Conservation (phyloP, 768 basidiomycete species). For the Auriscalpium orientale region DNA sequence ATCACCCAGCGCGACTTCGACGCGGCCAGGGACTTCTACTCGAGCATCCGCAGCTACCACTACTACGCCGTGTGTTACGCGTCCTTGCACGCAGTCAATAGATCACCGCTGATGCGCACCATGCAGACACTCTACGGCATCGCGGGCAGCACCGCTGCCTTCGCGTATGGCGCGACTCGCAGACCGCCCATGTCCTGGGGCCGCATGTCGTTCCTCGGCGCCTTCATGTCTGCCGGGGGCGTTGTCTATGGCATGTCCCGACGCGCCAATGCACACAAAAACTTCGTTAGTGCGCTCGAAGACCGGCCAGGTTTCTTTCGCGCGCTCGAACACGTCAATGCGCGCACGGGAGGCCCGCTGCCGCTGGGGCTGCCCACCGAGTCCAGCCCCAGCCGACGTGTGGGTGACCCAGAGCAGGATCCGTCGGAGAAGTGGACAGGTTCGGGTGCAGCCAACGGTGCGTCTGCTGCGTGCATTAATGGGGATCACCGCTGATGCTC, state of each 20-base stretch:
- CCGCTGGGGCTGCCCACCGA: slow-evolving; percentile 12
- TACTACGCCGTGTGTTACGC: slow-evolving; percentile 33
- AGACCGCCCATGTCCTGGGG: slow-evolving; percentile 23
- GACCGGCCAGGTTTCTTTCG: slow-evolving; percentile 23
- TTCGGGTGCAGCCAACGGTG: no score
- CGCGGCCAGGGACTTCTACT: slow-evolving; percentile 44
- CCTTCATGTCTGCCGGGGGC: slow-evolving; percentile 22
- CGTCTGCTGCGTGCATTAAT: neutral
- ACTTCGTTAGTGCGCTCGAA: slow-evolving; percentile 25
- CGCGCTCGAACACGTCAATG: slow-evolving; percentile 26
- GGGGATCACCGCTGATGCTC: neutral
- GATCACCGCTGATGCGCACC: no score
- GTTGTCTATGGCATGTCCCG: slow-evolving; percentile 25
- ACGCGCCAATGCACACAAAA: slow-evolving; percentile 20
- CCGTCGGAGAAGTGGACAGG: neutral
- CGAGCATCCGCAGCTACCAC: slow-evolving; percentile 31
- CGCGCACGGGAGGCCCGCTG: slow-evolving; percentile 10
- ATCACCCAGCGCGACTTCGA: slow-evolving; percentile 50
- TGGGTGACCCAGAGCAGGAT: slow-evolving; percentile 6
- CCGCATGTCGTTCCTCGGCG: slow-evolving; percentile 20
- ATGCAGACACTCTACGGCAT: slow-evolving; percentile 19
- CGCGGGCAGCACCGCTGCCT: slow-evolving; percentile 20
- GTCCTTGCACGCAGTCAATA: no score
- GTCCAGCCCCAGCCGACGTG: slow-evolving; percentile 2
- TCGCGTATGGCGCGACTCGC: slow-evolving; percentile 17